These are phyloP conservation scores for Favolaschia claudopus DNA, from an alignment of 768 basidiomycete species.

Conservation along the genomic window DNA sequence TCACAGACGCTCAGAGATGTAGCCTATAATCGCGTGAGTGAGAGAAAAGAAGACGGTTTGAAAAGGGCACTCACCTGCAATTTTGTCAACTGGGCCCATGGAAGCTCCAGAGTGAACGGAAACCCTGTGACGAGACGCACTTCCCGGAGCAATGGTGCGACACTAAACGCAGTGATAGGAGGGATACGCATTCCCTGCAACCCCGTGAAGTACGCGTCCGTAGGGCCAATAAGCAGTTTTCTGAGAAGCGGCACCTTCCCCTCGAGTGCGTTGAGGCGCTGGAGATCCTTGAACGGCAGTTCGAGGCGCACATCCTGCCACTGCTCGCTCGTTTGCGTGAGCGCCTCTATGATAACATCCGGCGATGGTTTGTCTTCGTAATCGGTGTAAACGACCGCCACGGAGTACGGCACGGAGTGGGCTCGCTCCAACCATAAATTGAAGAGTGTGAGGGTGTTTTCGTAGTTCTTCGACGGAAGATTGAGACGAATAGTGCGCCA, in stretches of 20 bases:
- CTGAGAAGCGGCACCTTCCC: conserved; percentile 12
- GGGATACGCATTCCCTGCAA: conserved; percentile 12
- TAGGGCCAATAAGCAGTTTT: conserved; percentile 15
- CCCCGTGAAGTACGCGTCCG: conserved; percentile 9
- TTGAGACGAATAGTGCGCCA: conserved; percentile 12
- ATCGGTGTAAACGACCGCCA: conserved; percentile 14
- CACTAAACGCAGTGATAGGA: conserved; percentile 18
- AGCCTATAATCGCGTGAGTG: too few species aligned
- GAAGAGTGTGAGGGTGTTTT: conserved; percentile 14
- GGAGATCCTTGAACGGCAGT: conserved; percentile 19
- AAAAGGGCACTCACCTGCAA: too few species aligned
- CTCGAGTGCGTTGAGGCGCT: conserved; percentile 13
- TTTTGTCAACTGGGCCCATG: conserved; percentile 14
- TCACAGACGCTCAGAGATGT: conserved; percentile 18
- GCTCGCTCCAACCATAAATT: conserved; percentile 15
- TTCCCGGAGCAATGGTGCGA: conserved; percentile 15
- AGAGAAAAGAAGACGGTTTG: too few species aligned
- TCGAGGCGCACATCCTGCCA: conserved; percentile 21
- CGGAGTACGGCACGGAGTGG: neutral
- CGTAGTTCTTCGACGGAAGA: neutral
- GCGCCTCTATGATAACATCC: neutral
- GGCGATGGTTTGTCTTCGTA: conserved; percentile 18
- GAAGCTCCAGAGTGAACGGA: conserved; percentile 17
- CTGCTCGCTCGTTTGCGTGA: conserved; percentile 5
- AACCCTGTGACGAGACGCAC: conserved; percentile 20